phyloP scores from a whole-genome alignment of 345 rosid species.

The Salix suchowensis region DNA sequence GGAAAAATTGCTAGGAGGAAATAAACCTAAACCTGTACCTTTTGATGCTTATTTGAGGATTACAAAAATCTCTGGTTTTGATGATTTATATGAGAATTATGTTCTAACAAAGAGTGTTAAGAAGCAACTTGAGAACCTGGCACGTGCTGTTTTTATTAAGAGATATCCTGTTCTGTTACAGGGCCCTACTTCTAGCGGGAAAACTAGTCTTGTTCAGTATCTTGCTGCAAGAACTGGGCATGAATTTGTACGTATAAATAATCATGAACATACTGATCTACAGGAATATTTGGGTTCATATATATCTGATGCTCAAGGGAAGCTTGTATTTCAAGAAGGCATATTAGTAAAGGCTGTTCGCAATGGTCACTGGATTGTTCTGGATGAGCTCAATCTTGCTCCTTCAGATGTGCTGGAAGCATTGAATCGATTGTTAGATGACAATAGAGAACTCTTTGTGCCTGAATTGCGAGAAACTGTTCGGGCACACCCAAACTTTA shows the following conservation, averaged over 20 bases:
- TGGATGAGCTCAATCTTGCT: conserved; percentile 93
- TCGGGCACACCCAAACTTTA: conserved; percentile 80
- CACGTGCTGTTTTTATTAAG: conserved; percentile 74
- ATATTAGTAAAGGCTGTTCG: conserved; percentile 90
- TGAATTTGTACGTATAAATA: conserved; percentile 86
- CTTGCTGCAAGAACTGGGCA: conserved; percentile 84
- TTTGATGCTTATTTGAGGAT: conserved; percentile 44
- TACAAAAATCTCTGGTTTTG: conserved; percentile 23
- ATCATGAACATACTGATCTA: conserved; percentile 92
- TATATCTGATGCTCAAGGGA: conserved; percentile 70
- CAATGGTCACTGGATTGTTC: conserved; percentile 86
- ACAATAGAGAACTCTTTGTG: conserved; percentile 89
- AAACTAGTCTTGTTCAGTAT: conserved; percentile 94
- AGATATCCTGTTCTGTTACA: conserved; percentile 90
- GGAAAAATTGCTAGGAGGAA: conserved; percentile 42
- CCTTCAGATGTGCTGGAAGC: conserved; percentile 98
- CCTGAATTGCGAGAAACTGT: conserved; percentile 77
- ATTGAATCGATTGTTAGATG: conserved; percentile 84
- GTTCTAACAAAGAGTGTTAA: conserved; percentile 69
- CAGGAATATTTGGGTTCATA: conserved; percentile 93
- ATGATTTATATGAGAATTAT: conserved; percentile 52
- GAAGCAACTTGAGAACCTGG: conserved; percentile 69
- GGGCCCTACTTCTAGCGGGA: conserved; percentile 98
- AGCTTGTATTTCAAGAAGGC: conserved; percentile 90
- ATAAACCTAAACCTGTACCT: conserved; percentile 36